Base-by-base conservation (phyloP, 768 basidiomycete genomes). In the Agrocybe pediades region DNA sequence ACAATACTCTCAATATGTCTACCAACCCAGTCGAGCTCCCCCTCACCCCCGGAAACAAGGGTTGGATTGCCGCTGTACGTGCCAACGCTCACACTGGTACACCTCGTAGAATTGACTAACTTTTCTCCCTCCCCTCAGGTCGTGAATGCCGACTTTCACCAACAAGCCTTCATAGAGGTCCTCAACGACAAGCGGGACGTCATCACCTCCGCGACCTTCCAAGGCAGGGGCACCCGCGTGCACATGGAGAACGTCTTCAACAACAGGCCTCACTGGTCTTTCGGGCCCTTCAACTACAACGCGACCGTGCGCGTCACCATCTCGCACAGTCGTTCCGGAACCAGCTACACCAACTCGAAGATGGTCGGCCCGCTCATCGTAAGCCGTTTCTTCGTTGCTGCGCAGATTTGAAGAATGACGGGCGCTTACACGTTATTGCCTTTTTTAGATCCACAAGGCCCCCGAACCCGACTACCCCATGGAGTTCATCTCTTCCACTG, bases 401-500 rank as follows among this genome's bases (percentile, higher is more conserved):
- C 3, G 41, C 13, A 19, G 21, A 13, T 3, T 23, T 21, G 48
- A 49, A 49, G 19, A 20, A 33, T 21, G 13, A 39, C 33, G 6
- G 19, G 43, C 21, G n/a, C n/a, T n/a, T n/a, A n/a, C n/a, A n/a
- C n/a, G n/a, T n/a, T n/a, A n/a, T n/a, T n/a, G n/a, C n/a, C n/a
- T n/a, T n/a, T n/a, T n/a, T n/a, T n/a, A 50, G 49, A 40, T 50
- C 13, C 11, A 39, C 30, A 50, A 50, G 33, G n/a, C 19, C 13
- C 49, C 49, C 21, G 49, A 50, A 33, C 49, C 49, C 25, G 49
- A 50, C 36, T 50, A 17, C 23, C 49, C 49, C 1, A 50, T 50
- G n/a, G 15, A 40, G 21, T 50, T 50, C 49, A 21, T 23, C 19
- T 23, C 23, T 16, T 16, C 30, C 20, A 50, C 36, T 7, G 49